Conservation (phyloP, 208 protist species). For the Jaenimonas drosophilae region DNA sequence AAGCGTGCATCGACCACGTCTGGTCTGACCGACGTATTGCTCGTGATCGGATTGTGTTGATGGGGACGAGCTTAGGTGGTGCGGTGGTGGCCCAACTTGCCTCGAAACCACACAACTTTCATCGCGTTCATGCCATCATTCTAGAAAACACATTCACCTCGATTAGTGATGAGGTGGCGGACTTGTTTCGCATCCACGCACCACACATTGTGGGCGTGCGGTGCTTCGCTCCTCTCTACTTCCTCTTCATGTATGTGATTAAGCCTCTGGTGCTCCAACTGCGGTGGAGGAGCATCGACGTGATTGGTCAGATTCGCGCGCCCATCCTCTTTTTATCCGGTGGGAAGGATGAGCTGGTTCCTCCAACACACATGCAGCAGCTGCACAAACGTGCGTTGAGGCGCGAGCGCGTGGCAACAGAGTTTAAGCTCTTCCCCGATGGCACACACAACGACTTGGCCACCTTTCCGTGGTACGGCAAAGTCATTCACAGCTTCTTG, state of each 20-base stretch:
- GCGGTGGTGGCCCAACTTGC: constrained; percentile 84
- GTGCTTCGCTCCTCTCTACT: constrained; percentile 9
- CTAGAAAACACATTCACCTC: constrained; percentile 90
- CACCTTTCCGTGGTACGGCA: constrained; percentile 41
- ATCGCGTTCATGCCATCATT: constrained; percentile 60
- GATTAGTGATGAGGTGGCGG: constrained; percentile 65
- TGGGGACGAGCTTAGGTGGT: constrained; percentile 86
- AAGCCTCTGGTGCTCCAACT: constrained; percentile 71
- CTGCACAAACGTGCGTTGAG: constrained; percentile 39
- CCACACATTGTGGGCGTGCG: background rate
- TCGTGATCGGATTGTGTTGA: constrained; percentile 66
- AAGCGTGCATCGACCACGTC: constrained; percentile 75
- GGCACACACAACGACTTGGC: constrained; percentile 66
- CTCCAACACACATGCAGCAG: constrained; percentile 59
- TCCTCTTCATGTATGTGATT: constrained; percentile 54
- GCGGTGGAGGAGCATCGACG: constrained; percentile 48
- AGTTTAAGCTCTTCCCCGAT: constrained; percentile 53
- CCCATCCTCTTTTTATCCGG: constrained; percentile 84
- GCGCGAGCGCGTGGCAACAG: constrained; percentile 8
- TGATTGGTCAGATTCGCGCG: constrained; percentile 14
- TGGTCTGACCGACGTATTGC: constrained; percentile 47
- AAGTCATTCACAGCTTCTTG: constrained; percentile 52
- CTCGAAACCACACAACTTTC: constrained; percentile 18
- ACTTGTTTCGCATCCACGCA: constrained; percentile 12
- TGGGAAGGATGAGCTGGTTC: constrained; percentile 77